These are phyloP conservation scores for Phyllostachys edulis DNA, from an alignment of 176 grass and related monocot species.

Conservation along the genomic window DNA sequence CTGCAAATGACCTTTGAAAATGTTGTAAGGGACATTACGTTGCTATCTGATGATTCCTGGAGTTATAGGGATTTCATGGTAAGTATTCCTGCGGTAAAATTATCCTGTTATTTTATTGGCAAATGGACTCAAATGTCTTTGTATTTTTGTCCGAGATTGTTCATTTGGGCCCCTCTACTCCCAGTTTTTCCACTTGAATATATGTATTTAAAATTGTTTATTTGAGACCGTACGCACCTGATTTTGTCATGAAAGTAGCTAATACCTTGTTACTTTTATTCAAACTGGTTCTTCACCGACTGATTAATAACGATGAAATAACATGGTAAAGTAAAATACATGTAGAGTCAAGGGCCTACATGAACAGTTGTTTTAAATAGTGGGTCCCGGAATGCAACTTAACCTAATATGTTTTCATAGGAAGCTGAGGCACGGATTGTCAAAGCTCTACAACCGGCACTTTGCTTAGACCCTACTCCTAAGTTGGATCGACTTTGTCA, in stretches of 20 bases:
- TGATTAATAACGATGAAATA: constrained; percentile 15
- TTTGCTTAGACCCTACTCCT: constrained; percentile 91
- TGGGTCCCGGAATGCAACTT: constrained; percentile 15
- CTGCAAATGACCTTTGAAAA: constrained; percentile 95
- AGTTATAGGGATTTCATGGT: constrained; percentile 97
- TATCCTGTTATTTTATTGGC: not conserved
- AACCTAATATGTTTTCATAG: constrained; percentile 43
- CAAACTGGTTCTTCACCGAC: not conserved
- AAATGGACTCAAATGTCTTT: constrained; percentile 13
- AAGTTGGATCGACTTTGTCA: constrained; percentile 81
- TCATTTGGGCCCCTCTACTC: constrained; percentile 17
- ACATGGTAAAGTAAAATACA: constrained; percentile 9
- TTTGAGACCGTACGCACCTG: not conserved
- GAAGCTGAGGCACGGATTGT: constrained; percentile 91
- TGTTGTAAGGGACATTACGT: constrained; percentile 84
- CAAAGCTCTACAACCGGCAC: constrained; percentile 79
- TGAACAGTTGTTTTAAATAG: constrained; percentile 10
- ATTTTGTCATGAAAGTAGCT: constrained; percentile 7
- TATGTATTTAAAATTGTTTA: constrained; percentile 8
- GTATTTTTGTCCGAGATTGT: not conserved
- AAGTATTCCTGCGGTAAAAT: constrained; percentile 34
- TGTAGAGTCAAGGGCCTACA: not conserved
- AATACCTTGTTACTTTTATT: constrained; percentile 9
- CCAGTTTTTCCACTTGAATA: not conserved
- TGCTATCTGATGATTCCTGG: constrained; percentile 96